Evolutionary conservation across 2,329 filamentous ascomycete genomes (phyloP).

Genomic region (Diaporthe citriasiana): DNA sequence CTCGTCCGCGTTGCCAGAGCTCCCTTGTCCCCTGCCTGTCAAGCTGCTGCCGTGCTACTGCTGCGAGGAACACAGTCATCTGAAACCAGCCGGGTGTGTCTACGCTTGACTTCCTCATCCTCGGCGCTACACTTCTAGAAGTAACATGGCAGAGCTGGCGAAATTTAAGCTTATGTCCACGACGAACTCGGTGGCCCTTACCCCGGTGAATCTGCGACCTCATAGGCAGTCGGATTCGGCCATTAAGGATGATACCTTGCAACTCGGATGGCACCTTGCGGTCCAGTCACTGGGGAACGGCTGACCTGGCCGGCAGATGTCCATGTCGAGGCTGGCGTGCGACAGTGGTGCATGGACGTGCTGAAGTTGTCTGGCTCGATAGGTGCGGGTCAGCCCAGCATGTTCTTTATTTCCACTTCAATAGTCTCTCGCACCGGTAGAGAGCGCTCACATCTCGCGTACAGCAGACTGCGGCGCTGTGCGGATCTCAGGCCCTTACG

Average conservation of each 20-base stretch:
- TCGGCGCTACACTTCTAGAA: slow-evolving; percentile 36
- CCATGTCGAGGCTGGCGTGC: slow-evolving; percentile 40
- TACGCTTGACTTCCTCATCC: slow-evolving; percentile 34
- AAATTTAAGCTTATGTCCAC: slow-evolving; percentile 41
- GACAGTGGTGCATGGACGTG: slow-evolving; percentile 29
- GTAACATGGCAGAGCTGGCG: slow-evolving; percentile 35
- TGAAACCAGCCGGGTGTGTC: slow-evolving; percentile 49
- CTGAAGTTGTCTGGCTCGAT: slow-evolving; percentile 25
- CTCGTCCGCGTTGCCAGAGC: slow-evolving; percentile 40
- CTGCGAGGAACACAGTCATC: slow-evolving; percentile 49
- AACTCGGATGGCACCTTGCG: background rate
- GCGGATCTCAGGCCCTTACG: slow-evolving; percentile 21
- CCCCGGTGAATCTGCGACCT: background rate
- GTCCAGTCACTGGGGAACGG: background rate
- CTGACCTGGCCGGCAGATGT: slow-evolving; percentile 28
- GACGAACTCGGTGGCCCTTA: slow-evolving; percentile 27
- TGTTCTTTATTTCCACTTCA: background rate
- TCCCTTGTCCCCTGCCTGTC: slow-evolving; percentile 48
- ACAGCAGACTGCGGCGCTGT: slow-evolving; percentile 4
- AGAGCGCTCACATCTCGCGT: slow-evolving; percentile 14
- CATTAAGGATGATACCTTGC: background rate
- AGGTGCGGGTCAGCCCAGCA: slow-evolving; percentile 23
- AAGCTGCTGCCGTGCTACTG: slow-evolving; percentile 52
- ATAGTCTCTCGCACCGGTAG: slow-evolving; percentile 12
- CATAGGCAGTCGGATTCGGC: background rate